phyloP scores from a whole-genome alignment of 176 grass and related monocot species.

The sorghum (Sorghum bicolor) region Sorghum_bicolor_NCBIv3 NC_012871.2:73500001-73500500 shows the following conservation, averaged over 20 bases:
- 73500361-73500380: constrained; percentile 52
- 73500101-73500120: constrained; percentile 54
- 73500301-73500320: constrained; percentile 39
- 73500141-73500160: constrained; percentile 49
- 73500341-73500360: constrained; percentile 49
- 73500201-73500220: background rate
- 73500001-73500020: background rate
- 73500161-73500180: background rate
- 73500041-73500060: constrained; percentile 46
- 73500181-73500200: background rate
- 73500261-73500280: no score
- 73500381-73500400: constrained; percentile 59
- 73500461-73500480: constrained; percentile 49
- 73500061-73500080: constrained; percentile 39
- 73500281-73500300: background rate
- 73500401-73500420: constrained; percentile 49
- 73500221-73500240: background rate
- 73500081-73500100: constrained; percentile 49
- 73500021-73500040: background rate
- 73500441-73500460: constrained; percentile 45
- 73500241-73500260: background rate
- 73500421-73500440: constrained; percentile 45
- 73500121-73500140: constrained; percentile 59
- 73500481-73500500: constrained; percentile 47
- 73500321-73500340: constrained; percentile 43